These are phyloP conservation scores for Toxoplasma gondii DNA, from an alignment of 169 alveolate species.

Conservation along the genomic window DNA sequence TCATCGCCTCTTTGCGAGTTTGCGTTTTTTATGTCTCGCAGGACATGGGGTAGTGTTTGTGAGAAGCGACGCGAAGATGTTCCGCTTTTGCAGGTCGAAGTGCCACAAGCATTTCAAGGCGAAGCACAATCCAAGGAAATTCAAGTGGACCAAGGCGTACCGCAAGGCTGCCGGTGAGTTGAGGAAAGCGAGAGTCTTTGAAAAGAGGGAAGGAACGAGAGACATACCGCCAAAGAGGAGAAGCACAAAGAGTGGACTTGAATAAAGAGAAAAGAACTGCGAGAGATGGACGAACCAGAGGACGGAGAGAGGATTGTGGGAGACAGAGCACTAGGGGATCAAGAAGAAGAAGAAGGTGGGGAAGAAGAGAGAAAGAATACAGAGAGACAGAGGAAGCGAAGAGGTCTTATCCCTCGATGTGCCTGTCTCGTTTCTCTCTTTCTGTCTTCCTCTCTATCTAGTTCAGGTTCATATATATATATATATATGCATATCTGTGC, in stretches of 20 bases:
- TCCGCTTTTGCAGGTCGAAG: conserved; percentile 98
- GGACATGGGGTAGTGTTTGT: conserved; percentile 99
- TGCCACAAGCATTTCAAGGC: conserved; percentile 98
- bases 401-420: too few relatives aligned
- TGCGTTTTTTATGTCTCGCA: background rate
- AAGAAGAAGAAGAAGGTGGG: too few relatives aligned
- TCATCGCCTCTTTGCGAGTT: background rate
- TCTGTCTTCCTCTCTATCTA: too few relatives aligned
- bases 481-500: too few relatives aligned
- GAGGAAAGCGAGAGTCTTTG: background rate
- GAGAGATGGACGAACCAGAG: background rate
- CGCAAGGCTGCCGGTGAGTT: conserved; percentile 88
- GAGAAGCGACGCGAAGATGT: conserved; percentile 96
- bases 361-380: background rate
- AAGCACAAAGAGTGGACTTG: background rate
- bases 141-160: conserved; percentile 99
- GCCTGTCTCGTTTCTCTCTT: too few relatives aligned
- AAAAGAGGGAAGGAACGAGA: background rate
- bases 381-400: too few relatives aligned
- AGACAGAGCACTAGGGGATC: too few relatives aligned
- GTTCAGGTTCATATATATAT: too few relatives aligned
- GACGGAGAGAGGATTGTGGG: too few relatives aligned
- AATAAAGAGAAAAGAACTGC: background rate
- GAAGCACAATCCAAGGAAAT: conserved; percentile 97
- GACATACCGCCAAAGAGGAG: background rate